Conservation (phyloP, 345 rosid species). For the Erodium maritimum region DNA sequence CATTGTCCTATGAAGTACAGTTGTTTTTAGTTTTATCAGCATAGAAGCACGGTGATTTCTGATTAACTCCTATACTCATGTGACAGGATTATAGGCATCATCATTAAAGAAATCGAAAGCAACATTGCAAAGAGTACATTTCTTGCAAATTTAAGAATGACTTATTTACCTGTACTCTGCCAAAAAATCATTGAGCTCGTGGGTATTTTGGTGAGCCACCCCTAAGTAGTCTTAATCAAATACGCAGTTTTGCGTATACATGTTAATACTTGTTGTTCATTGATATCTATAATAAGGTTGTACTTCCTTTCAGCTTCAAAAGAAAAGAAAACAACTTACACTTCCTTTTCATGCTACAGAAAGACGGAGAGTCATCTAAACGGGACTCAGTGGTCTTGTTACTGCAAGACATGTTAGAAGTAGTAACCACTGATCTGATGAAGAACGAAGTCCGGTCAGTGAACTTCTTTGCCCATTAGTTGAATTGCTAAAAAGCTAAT, state of each 20-base stretch:
- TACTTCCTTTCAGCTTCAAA: neutral
- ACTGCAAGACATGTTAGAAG: conserved; percentile 94
- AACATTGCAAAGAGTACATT: conserved; percentile 76
- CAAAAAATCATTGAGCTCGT: conserved; percentile 83
- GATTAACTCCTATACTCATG: conserved; percentile 9
- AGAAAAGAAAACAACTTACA: neutral
- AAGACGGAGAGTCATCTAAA: conserved; percentile 69
- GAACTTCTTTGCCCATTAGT: conserved; percentile 10
- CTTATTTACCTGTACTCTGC: conserved; percentile 57
- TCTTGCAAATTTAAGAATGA: conserved; percentile 84
- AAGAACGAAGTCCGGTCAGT: conserved; percentile 83
- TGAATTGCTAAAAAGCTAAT: conserved; percentile 5
- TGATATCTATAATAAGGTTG: neutral
- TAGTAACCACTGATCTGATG: conserved; percentile 91
- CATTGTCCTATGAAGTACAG: neutral
- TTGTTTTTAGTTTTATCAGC: neutral
- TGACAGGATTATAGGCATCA: conserved; percentile 72
- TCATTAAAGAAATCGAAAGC: conserved; percentile 82
- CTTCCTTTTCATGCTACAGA: conserved; percentile 37
- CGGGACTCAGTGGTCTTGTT: conserved; percentile 63
- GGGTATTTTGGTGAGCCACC: conserved; percentile 62
- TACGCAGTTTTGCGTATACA: conserved; percentile 2
- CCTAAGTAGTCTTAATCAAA: neutral
- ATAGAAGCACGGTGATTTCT: neutral
- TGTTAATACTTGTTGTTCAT: conserved; percentile 1